A percentile compares a stretch with the other conserved stretches of the same genome.
Evolutionary conservation across 2,329 filamentous ascomycete genomes (phyloP).

Genomic region (Orbilia oligospora): DNA sequence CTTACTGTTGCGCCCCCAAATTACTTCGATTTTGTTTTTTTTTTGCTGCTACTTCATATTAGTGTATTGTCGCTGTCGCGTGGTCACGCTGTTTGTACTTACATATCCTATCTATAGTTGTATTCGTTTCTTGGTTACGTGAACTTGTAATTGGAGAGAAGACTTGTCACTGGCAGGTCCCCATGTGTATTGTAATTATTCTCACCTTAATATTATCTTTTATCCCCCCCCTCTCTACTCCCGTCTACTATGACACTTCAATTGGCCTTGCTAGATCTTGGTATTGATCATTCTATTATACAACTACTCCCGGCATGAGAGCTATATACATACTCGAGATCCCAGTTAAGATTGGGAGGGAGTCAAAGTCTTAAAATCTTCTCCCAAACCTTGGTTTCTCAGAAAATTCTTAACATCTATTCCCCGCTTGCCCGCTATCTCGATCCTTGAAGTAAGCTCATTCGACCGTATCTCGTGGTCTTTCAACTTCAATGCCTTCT

Average conservation of each 20-base stretch:
- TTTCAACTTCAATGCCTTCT: constrained; percentile 22
- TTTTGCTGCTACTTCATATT: background rate
- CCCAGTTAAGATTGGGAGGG: background rate
- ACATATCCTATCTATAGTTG: background rate
- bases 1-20: background rate
- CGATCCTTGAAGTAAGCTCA: constrained; percentile 4
- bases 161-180: background rate
- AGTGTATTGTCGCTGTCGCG: background rate
- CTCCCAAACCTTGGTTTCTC: constrained; percentile 14
- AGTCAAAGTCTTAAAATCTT: background rate
- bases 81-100: background rate
- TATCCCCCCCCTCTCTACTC: background rate
- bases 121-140: background rate
- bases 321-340: background rate
- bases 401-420: constrained; percentile 34
- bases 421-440: constrained; percentile 7
- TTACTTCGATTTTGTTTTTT: background rate
- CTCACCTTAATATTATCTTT: background rate
- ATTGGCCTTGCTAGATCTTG: background rate
- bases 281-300: background rate
- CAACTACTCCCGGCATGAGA: background rate
- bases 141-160: background rate
- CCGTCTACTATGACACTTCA: background rate
- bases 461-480: background rate
- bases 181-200: background rate